Percentiles rank a stretch among this genome's conserved stretches.
Evolutionary conservation across 1,139 yeast species (phyloP).

Genomic region (Pichia sp.): DNA sequence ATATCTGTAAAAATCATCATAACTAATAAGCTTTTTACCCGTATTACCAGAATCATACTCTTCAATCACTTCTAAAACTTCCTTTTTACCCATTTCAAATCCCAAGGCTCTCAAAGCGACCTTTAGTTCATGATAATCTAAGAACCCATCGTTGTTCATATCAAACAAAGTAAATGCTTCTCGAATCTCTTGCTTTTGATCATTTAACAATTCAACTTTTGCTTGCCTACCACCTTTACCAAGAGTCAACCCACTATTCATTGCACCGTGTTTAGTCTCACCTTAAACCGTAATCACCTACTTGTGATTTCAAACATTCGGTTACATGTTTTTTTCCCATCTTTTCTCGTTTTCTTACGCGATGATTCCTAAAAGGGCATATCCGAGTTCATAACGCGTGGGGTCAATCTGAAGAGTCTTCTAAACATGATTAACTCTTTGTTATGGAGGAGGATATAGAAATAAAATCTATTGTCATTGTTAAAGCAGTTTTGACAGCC

Average conservation of each 20-base stretch:
- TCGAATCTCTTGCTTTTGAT: constrained; percentile 85
- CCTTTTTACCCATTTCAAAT: constrained; percentile 73
- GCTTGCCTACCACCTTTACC: constrained; percentile 26
- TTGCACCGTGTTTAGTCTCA: too few relatives aligned
- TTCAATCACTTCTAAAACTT: constrained; percentile 71
- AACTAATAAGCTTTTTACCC: constrained; percentile 62
- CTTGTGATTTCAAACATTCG: too few relatives aligned
- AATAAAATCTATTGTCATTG: too few relatives aligned
- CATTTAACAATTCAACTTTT: constrained; percentile 68
- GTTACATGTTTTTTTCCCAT: too few relatives aligned
- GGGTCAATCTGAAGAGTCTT: too few relatives aligned
- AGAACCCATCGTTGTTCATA: constrained; percentile 80
- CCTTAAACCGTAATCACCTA: too few relatives aligned
- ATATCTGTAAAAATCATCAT: constrained; percentile 72
- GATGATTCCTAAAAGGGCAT: too few relatives aligned
- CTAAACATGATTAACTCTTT: too few relatives aligned
- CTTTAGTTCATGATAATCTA: constrained; percentile 89
- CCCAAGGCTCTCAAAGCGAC: constrained; percentile 93
- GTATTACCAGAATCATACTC: constrained; percentile 61
- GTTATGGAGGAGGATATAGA: too few relatives aligned
- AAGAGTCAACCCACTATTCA: constrained; percentile 10
- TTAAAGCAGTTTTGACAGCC: too few relatives aligned
- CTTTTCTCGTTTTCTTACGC: too few relatives aligned
- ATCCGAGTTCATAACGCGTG: too few relatives aligned
- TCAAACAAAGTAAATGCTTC: constrained; percentile 93